Evolutionary conservation across 1,284 basidiomycete genomes (phyloP), one percentile per base, ranked within the genome.

Genomic region (Amylostereum areolatum): DNA sequence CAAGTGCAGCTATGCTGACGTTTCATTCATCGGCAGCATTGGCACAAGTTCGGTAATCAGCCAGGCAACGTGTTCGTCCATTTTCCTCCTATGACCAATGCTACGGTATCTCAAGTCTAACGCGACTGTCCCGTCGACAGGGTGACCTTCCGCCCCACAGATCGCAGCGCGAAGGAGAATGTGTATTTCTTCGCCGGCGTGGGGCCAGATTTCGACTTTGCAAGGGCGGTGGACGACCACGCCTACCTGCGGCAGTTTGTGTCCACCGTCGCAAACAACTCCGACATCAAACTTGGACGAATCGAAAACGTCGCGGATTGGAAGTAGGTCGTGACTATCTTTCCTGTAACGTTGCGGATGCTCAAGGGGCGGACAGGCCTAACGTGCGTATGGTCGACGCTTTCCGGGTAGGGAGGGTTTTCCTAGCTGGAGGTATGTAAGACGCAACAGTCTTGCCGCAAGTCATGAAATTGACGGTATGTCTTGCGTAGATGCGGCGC

Each of bases 371-470:
- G 9, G 9, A 11, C 11, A 72, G 70, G 30, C 63, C 66, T 1
- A 71, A 69, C 51, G 65, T 72, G 39, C 53, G 69, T 4, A 67
- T 71, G 62, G 65, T 64, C 1, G 59, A 70, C 37, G 62, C 62
- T 44, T 67, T 73, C 49, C 52, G 47, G 8, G 56, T 61, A 18
- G 70, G 69, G 0, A 54, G 66, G 5, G 62, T 61, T 1, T 69
- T 72, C 46, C 50, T 73, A 12, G 62, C 57, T 5, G 70, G 71
- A 55, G 71, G 71, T 72, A n/a, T 10, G 40, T 31, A 18, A 7
- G 4, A 28, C n/a, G n/a, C n/a, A n/a, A n/a, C n/a, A n/a, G n/a
- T n/a, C n/a, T n/a, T n/a, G n/a, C n/a, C n/a, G n/a, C n/a, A n/a
- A n/a, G n/a, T n/a, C n/a, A n/a, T n/a, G n/a, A n/a, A n/a, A n/a